These are phyloP conservation scores for Sporothrix curviconia DNA, from an alignment of 2,329 filamentous ascomycete genomes.

Conservation along the genomic window DNA sequence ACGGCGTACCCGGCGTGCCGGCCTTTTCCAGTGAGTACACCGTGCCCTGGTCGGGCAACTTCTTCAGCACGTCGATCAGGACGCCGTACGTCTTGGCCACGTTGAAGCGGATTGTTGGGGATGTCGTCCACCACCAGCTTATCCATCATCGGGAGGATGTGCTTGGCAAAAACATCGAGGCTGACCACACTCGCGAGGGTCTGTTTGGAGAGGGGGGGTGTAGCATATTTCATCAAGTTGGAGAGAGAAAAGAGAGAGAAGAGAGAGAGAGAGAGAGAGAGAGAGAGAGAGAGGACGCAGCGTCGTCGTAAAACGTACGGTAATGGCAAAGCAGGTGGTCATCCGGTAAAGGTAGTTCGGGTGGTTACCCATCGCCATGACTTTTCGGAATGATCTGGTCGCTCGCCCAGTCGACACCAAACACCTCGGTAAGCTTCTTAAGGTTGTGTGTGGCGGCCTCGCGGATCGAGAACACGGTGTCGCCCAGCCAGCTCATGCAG, in stretches of 20 bases:
- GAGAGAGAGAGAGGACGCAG: no score
- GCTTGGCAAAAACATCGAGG: slow-evolving; percentile 85
- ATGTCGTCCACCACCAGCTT: slow-evolving; percentile 91
- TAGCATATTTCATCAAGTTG: background rate
- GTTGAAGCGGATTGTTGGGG: slow-evolving; percentile 98
- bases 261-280: background rate
- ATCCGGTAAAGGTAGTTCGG: slow-evolving; percentile 99
- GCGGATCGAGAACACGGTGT: slow-evolving; percentile 97
- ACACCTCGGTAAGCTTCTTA: slow-evolving; percentile 97
- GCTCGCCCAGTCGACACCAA: slow-evolving; percentile 95
- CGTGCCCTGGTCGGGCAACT: slow-evolving; percentile 82
- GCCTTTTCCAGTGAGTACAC: slow-evolving; percentile 79
- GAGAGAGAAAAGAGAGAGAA: background rate
- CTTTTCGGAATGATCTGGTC: slow-evolving; percentile 97
- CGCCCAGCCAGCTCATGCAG: slow-evolving; percentile 97
- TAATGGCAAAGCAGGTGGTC: slow-evolving; percentile 98
- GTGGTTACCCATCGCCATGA: slow-evolving; percentile 96
- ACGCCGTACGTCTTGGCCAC: slow-evolving; percentile 95
- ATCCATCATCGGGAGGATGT: slow-evolving; percentile 92
- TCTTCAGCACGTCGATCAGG: slow-evolving; percentile 84
- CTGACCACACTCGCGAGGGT: slow-evolving; percentile 90
- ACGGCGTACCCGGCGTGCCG: slow-evolving; percentile 54
- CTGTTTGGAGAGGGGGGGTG: slow-evolving; percentile 41
- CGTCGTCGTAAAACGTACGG: background rate
- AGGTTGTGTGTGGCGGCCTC: slow-evolving; percentile 96